These are phyloP conservation scores for Leccinum broughii DNA, from an alignment of 768 basidiomycete species.

Conservation along the genomic window DNA sequence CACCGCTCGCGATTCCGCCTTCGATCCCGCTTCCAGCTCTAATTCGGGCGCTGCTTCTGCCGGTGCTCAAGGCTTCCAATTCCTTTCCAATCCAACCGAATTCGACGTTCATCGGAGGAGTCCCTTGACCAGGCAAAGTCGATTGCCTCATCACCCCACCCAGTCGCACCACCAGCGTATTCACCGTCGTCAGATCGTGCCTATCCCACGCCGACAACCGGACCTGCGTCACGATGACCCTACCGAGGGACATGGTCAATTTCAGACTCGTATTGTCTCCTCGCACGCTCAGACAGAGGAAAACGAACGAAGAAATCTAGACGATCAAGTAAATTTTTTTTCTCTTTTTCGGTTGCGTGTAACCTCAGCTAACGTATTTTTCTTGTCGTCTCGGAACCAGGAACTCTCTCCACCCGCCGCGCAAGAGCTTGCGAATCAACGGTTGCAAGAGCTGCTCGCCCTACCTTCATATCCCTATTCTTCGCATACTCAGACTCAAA, in stretches of 20 bases:
- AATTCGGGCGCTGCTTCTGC: neutral
- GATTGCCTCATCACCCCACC: neutral
- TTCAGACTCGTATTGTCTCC: neutral
- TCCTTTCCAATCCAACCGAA: neutral
- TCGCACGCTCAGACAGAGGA: conserved; percentile 2
- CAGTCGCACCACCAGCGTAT: conserved; percentile 1
- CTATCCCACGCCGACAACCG: conserved; percentile 12
- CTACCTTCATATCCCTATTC: conserved; percentile 3
- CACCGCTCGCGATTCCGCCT: neutral
- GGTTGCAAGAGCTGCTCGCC: conserved; percentile 28
- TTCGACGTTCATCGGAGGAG: conserved; percentile 1
- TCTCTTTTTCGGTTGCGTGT: neutral
- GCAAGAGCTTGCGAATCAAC: conserved; percentile 21
- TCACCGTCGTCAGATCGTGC: conserved; percentile 14
- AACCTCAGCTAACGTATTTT: neutral
- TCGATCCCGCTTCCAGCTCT: neutral
- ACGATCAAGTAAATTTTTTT: conserved; percentile 7
- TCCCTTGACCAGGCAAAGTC: neutral
- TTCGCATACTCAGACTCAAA: conserved; percentile 1
- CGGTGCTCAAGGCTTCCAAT: neutral
- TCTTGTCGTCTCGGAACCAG: neutral
- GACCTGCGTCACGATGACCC: neutral
- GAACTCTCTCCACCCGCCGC: neutral
- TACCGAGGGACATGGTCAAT: neutral
- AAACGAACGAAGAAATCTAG: conserved; percentile 5